phyloP scores from a whole-genome alignment of 306 rosid species.

The Trifolium repens region DNA sequence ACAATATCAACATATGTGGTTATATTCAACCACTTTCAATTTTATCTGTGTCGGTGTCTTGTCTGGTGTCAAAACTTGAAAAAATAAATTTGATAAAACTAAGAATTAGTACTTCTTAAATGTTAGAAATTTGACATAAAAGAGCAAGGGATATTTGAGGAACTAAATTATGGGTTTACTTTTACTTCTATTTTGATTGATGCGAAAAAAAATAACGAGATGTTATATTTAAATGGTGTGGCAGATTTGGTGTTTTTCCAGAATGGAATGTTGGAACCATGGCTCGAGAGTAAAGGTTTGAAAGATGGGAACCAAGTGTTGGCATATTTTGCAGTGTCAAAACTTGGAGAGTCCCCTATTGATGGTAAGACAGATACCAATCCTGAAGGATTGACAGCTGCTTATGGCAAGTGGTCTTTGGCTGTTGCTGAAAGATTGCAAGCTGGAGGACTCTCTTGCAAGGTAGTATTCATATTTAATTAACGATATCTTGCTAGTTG shows the following conservation, averaged over 20 bases:
- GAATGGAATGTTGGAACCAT: slow-evolving; percentile 97
- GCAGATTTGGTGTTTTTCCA: slow-evolving; percentile 99
- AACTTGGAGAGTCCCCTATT: slow-evolving; percentile 81
- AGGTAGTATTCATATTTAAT: slow-evolving; percentile 44
- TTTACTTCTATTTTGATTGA: background rate
- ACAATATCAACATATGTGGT: background rate
- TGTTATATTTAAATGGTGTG: slow-evolving; percentile 20
- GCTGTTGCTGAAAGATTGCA: slow-evolving; percentile 68
- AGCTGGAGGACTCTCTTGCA: slow-evolving; percentile 93
- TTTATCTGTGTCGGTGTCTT: background rate
- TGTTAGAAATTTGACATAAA: background rate
- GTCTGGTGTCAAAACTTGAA: background rate
- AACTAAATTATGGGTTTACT: background rate
- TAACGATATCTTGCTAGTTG: background rate
- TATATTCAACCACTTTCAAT: background rate
- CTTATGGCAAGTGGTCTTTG: slow-evolving; percentile 91
- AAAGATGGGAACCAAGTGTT: slow-evolving; percentile 75
- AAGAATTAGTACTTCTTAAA: background rate
- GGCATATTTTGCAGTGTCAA: slow-evolving; percentile 91
- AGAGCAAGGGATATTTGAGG: background rate
- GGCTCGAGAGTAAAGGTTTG: slow-evolving; percentile 85
- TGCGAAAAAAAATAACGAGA: background rate
- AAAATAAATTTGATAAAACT: background rate
- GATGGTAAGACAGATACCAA: slow-evolving; percentile 93
- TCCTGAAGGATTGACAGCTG: slow-evolving; percentile 95